Evolutionary conservation across 148 eudicot species (phyloP).

Genomic region (Cornus florida): DNA sequence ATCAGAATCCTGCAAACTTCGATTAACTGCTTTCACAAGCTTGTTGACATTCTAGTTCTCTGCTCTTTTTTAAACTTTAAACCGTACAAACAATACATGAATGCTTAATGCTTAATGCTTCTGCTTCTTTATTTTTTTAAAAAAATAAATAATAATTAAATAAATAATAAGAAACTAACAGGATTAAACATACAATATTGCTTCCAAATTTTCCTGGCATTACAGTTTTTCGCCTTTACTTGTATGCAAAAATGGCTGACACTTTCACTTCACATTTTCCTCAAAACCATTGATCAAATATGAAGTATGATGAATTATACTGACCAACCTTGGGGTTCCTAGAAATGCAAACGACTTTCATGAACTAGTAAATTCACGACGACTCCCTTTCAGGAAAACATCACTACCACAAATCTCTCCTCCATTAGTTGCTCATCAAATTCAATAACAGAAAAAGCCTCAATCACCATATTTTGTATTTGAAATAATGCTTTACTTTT

Average conservation of each 20-base stretch:
- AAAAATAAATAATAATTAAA: background rate
- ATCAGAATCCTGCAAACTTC: background rate
- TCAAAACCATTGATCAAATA: no score
- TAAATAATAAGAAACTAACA: background rate
- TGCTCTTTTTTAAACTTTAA: background rate
- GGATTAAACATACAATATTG: background rate
- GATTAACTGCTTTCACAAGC: background rate
- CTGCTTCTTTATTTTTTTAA: background rate
- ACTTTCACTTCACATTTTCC: background rate
- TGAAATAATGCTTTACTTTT: background rate
- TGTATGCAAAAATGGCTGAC: background rate
- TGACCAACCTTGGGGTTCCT: no score
- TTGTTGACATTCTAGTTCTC: background rate
- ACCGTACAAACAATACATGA: background rate
- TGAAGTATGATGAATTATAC: no score
- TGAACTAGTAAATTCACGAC: background rate
- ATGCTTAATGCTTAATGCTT: background rate
- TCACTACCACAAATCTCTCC: background rate
- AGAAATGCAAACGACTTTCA: no score
- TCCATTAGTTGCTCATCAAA: background rate
- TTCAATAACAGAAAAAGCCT: background rate
- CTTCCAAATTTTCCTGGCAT: background rate
- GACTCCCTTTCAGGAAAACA: background rate
- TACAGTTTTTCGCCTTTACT: background rate
- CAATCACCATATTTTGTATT: background rate